Percentiles rank a stretch among this genome's conserved stretches.
Conservation (phyloP, 306 rosid genomes). For the Fagus sylvatica region DNA sequence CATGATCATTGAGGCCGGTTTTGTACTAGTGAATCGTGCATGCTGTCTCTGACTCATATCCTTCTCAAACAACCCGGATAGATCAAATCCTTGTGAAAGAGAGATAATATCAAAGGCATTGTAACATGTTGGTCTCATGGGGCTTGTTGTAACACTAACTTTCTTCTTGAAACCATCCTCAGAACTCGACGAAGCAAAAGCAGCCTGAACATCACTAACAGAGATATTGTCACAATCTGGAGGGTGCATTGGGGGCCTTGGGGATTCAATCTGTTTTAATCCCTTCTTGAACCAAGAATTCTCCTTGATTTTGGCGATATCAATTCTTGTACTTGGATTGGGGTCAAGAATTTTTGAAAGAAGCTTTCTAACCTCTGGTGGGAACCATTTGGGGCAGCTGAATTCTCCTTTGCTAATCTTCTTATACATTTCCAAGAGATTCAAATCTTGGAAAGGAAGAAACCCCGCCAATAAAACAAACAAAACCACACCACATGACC, state of each 20-base stretch:
- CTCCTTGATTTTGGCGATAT: slow-evolving; percentile 40
- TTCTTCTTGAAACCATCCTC: slow-evolving; percentile 1
- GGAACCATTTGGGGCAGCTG: slow-evolving; percentile 59
- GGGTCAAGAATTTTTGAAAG: slow-evolving; percentile 59
- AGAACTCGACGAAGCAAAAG: slow-evolving; percentile 23
- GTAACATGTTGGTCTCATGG: slow-evolving; percentile 37
- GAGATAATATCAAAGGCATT: slow-evolving; percentile 81
- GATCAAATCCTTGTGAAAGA: slow-evolving; percentile 64
- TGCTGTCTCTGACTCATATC: slow-evolving; percentile 23
- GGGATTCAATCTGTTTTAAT: slow-evolving; percentile 30
- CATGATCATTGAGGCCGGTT: slow-evolving; percentile 43
- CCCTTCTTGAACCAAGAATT: slow-evolving; percentile 62
- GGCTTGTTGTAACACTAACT: not conserved
- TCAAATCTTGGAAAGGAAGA: slow-evolving; percentile 62
- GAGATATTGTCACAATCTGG: slow-evolving; percentile 4
- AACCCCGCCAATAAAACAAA: slow-evolving; percentile 67
- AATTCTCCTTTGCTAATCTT: slow-evolving; percentile 61
- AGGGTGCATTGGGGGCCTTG: slow-evolving; percentile 11
- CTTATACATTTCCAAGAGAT: slow-evolving; percentile 56
- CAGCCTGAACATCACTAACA: slow-evolving; percentile 23
- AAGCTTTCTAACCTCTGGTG: slow-evolving; percentile 48
- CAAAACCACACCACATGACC: slow-evolving; percentile 82
- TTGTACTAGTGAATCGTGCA: slow-evolving; percentile 40
- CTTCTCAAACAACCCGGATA: slow-evolving; percentile 64
- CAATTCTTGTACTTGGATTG: slow-evolving; percentile 49